Conservation (phyloP, 2,329 filamentous ascomycete genomes). For the Thielaviopsis ethacetica region DNA sequence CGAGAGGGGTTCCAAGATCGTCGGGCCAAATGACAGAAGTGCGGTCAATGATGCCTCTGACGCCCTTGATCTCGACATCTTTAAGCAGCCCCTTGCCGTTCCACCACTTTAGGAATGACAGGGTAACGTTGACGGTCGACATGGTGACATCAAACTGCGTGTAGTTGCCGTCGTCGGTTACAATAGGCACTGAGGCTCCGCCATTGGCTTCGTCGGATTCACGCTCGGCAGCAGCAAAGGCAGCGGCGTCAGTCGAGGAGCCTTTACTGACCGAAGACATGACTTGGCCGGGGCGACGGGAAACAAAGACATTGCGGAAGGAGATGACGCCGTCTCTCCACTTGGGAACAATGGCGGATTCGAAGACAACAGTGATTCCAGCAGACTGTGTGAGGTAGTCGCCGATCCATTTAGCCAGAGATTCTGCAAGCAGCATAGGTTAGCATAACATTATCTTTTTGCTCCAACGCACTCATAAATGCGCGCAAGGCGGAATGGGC, state of each 20-base stretch:
- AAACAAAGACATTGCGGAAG: conserved; percentile 93
- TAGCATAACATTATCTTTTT: neutral
- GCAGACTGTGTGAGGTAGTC: conserved; percentile 92
- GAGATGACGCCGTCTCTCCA: conserved; percentile 93
- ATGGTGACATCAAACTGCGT: conserved; percentile 95
- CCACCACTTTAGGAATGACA: conserved; percentile 98
- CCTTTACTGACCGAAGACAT: conserved; percentile 81
- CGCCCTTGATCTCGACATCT: conserved; percentile 86
- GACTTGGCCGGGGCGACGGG: conserved; percentile 68
- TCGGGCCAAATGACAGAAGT: conserved; percentile 57
- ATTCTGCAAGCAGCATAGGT: conserved; percentile 40
- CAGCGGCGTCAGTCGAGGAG: conserved; percentile 68
- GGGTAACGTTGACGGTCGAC: conserved; percentile 84
- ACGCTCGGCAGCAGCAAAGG: conserved; percentile 62
- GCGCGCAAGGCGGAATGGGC: neutral
- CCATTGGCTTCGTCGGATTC: conserved; percentile 28
- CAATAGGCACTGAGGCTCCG: conserved; percentile 19
- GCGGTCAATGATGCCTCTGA: conserved; percentile 81
- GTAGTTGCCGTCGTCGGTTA: conserved; percentile 84
- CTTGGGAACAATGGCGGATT: conserved; percentile 91
- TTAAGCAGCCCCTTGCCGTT: conserved; percentile 84
- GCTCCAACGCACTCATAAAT: neutral
- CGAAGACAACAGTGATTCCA: conserved; percentile 85
- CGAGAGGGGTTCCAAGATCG: conserved; percentile 61
- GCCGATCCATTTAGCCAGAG: conserved; percentile 78